These are phyloP conservation scores for Raphidocelis subcapitata DNA, from an alignment of 139 green algal genomes.

Conservation along the genomic window DNA sequence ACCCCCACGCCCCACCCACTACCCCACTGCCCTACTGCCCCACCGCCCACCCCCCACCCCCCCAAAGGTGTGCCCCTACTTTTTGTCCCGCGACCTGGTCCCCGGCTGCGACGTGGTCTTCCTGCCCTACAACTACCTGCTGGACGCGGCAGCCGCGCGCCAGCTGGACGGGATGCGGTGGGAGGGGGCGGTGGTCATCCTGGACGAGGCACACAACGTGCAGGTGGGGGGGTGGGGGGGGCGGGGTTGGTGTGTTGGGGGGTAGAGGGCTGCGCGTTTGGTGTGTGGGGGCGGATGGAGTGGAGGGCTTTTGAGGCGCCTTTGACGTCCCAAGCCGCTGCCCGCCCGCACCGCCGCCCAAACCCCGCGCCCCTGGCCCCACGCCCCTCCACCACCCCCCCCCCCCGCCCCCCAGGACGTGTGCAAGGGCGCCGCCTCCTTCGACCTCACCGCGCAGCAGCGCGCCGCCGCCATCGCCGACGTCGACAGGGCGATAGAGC, in stretches of 20 bases:
- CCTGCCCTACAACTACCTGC: constrained; percentile 97
- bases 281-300: too few relatives aligned
- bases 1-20: too few relatives aligned
- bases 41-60: too few relatives aligned
- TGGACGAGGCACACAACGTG: constrained; percentile 98
- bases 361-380: background rate
- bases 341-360: too few relatives aligned
- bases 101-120: constrained; percentile 85
- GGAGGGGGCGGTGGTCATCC: constrained; percentile 83
- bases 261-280: too few relatives aligned
- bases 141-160: constrained; percentile 41
- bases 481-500: constrained; percentile 41
- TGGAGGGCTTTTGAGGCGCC: too few relatives aligned
- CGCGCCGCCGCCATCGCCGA: constrained; percentile 65
- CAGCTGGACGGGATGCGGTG: constrained; percentile 48
- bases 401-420: constrained; percentile 48
- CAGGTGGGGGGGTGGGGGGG: constrained; percentile 40
- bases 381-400: too few relatives aligned
- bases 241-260: background rate
- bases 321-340: too few relatives aligned
- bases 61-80: constrained; percentile 82
- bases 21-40: too few relatives aligned
- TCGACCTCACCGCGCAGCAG: constrained; percentile 73
- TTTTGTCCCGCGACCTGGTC: constrained; percentile 51
- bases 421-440: constrained; percentile 82